Evolutionary conservation across 108 stramenopile genomes (phyloP).

Genomic region (Chaetoceros muelleri): DNA sequence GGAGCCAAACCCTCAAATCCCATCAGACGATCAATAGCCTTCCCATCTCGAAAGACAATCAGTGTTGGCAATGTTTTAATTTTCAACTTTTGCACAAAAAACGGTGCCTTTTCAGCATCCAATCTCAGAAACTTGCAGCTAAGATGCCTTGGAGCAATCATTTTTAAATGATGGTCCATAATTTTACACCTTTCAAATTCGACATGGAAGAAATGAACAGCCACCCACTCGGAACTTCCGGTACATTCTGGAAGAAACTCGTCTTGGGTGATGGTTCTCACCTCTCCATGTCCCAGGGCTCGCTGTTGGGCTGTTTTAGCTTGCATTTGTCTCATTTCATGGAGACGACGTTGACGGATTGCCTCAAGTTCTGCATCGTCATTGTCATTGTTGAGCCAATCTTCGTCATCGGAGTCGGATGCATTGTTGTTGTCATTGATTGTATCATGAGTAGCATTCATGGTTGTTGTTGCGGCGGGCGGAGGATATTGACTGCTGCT

Average conservation of each 20-base stretch:
- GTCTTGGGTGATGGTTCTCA: conserved; percentile 90
- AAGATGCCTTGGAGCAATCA: conserved; percentile 60
- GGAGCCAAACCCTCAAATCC: conserved; percentile 67
- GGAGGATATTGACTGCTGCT: not conserved
- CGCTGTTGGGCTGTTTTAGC: conserved; percentile 44
- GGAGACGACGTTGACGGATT: conserved; percentile 75
- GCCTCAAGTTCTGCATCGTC: conserved; percentile 56
- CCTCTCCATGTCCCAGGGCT: conserved; percentile 92
- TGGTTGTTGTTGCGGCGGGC: conserved; percentile 28
- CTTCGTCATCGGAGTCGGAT: conserved; percentile 29
- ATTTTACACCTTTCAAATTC: conserved; percentile 92
- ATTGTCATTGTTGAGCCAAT: conserved; percentile 30
- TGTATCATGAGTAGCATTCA: conserved; percentile 14
- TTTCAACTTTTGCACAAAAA: conserved; percentile 88
- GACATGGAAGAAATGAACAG: conserved; percentile 92
- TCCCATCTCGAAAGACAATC: conserved; percentile 75
- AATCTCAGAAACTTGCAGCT: conserved; percentile 87
- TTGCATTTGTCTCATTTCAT: conserved; percentile 59
- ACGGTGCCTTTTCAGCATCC: conserved; percentile 93
- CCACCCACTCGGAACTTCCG: conserved; percentile 48
- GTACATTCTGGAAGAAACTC: conserved; percentile 92
- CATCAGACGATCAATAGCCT: conserved; percentile 46
- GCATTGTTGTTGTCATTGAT: not conserved
- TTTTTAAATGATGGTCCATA: conserved; percentile 90
- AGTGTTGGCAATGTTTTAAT: conserved; percentile 66